Evolutionary conservation across 805 yeast species (phyloP), one percentile per base, ranked within the genome.

Genomic region (Hanseniaspora pseudoguilliermondii): DNA sequence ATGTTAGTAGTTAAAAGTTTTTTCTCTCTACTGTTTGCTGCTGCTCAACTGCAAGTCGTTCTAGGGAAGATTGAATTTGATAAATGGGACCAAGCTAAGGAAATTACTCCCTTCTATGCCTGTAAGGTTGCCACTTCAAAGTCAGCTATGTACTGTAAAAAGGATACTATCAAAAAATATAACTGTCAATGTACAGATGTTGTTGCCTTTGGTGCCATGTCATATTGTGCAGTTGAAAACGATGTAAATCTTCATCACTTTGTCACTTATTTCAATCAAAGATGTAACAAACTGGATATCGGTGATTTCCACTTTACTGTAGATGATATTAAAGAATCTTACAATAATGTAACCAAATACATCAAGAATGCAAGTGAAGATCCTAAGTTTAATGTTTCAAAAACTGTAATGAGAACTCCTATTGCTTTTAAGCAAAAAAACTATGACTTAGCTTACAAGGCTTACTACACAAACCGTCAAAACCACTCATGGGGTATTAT

Each of bases 151-250:
- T 49, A 49, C 11, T 49, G 54, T 41, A 43, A 40, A 10, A 29
- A n/a, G 18, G 54, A 49, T 40, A 18, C 16, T 4, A 20, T 27
- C 10, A 40, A 32, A 21, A 27, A 29, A 16, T 41, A 18, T 20
- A 18, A 40, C 5, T 54, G 57, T 25, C 57, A 54, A 41, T 54
- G 57, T 34, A 34, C 15, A 7, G 50, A 54, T 42, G 41, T 20
- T 40, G 57, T 47, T 9, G 49, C 57, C 1, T 35, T 54, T 32
- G 57, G 57, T 23, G 52, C 57, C 7, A 54, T 47, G 47, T 39
- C 49, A 8, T 49, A 49, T 16, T 49, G 54, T 32, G 44, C 57
- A 8, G 23, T 47, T 18, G 47, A 39, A 39, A 41, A 47, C 13
- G 35, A 40, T 11, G 39, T 40, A 7, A 34, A 39, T 18, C 27